A percentile compares a stretch with the other conserved stretches of the same genome.
Evolutionary conservation across 805 yeast species (phyloP).

Genomic region (Metschnikowia anglica): DNA sequence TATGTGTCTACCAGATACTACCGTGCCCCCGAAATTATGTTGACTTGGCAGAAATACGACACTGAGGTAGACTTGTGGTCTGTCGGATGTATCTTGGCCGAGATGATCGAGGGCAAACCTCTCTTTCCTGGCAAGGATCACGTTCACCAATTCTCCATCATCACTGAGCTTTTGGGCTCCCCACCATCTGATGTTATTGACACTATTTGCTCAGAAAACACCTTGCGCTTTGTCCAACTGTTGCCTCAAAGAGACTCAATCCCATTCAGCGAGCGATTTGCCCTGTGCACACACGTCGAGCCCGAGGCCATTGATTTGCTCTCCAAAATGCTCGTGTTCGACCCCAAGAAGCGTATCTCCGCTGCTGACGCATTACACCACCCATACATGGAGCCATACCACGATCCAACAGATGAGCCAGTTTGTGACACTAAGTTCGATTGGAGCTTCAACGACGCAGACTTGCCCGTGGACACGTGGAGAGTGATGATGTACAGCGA

Average conservation of each 20-base stretch:
- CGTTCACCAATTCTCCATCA: constrained; percentile 95
- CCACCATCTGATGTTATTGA: constrained; percentile 96
- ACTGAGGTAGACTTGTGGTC: constrained; percentile 98
- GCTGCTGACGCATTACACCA: constrained; percentile 89
- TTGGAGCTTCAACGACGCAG: constrained; percentile 98
- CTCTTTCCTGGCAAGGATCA: constrained; percentile 98
- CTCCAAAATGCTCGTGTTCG: constrained; percentile 89
- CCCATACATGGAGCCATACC: constrained; percentile 91
- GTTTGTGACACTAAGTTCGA: constrained; percentile 89
- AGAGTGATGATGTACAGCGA: constrained; percentile 99
- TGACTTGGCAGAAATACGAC: constrained; percentile 97
- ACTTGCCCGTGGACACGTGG: constrained; percentile 97
- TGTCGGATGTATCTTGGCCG: constrained; percentile 95
- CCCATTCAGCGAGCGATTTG: constrained; percentile 79
- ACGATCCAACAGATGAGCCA: constrained; percentile 97
- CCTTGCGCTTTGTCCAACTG: constrained; percentile 89
- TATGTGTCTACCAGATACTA: constrained; percentile 94
- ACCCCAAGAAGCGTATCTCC: constrained; percentile 89
- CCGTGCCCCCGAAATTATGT: constrained; percentile 98
- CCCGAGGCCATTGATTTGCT: constrained; percentile 74
- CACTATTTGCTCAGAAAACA: constrained; percentile 93
- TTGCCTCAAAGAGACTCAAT: constrained; percentile 92
- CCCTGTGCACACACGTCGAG: constrained; percentile 47
- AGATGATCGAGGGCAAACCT: constrained; percentile 96
- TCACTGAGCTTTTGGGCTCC: constrained; percentile 92